Conservation (phyloP, 2,329 filamentous ascomycete genomes). For the Talaromyces islandicus region DNA sequence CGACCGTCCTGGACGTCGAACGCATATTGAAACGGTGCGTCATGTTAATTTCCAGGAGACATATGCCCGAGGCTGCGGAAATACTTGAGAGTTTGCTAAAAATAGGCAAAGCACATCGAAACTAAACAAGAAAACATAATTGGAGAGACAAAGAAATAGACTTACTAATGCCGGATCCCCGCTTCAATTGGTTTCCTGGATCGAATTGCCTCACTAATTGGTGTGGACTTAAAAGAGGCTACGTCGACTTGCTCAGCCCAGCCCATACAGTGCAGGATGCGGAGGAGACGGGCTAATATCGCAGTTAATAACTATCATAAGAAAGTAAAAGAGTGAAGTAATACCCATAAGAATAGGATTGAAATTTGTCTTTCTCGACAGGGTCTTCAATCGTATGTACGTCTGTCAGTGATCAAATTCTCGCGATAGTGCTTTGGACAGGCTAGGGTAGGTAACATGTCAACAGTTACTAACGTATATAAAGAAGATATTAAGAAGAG, state of each 20-base stretch:
- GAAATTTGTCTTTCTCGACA: background rate
- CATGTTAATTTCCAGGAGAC: conserved; percentile 16
- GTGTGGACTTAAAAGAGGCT: background rate
- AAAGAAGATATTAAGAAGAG: background rate
- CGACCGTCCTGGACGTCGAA: conserved; percentile 14
- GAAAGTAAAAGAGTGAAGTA: background rate
- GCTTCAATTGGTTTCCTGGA: background rate
- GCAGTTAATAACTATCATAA: background rate
- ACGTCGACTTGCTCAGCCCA: background rate
- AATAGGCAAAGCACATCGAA: background rate
- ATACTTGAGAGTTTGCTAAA: background rate
- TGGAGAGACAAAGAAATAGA: background rate
- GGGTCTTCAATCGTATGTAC: background rate
- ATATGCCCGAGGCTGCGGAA: background rate
- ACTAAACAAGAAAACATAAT: background rate
- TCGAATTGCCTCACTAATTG: background rate
- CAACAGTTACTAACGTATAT: background rate
- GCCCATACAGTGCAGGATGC: background rate
- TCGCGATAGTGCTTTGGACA: background rate
- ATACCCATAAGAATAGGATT: background rate
- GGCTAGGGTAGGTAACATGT: background rate
- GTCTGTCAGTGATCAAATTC: background rate
- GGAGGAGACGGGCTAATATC: background rate
- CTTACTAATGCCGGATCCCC: background rate
- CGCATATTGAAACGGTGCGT: conserved; percentile 22